Conservation (phyloP, 768 basidiomycete genomes). For the Fomitopsis pulvina region DNA sequence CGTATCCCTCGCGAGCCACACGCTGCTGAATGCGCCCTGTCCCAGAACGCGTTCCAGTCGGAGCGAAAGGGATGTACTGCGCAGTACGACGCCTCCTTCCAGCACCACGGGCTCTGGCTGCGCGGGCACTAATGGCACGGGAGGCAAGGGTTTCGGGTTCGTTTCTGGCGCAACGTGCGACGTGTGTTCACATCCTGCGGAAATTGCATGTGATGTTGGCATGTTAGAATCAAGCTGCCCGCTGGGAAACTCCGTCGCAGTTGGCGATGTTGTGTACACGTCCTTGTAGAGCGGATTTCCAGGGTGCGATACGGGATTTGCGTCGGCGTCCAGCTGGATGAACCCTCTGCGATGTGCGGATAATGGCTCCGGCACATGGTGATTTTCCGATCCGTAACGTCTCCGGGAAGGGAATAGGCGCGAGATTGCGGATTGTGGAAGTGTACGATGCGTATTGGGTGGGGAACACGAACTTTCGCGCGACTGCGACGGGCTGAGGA, state of each 20-base stretch:
- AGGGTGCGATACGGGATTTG: constrained; percentile 3
- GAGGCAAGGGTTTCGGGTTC: constrained; percentile 2
- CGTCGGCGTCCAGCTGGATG: constrained; percentile 9
- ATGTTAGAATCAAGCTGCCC: constrained; percentile 5
- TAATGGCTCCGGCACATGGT: constrained; percentile 10
- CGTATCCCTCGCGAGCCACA: constrained; percentile 56
- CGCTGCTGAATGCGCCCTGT: constrained; percentile 67
- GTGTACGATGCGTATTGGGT: constrained; percentile 17
- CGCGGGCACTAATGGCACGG: constrained; percentile 1
- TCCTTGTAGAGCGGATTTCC: constrained; percentile 2
- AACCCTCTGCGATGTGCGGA: constrained; percentile 8
- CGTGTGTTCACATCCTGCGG: neutral
- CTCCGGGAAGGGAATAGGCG: constrained; percentile 34
- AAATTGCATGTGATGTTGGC: constrained; percentile 8
- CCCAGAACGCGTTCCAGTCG: constrained; percentile 52
- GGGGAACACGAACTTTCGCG: constrained; percentile 18
- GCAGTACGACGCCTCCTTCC: constrained; percentile 7
- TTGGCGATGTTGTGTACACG: neutral
- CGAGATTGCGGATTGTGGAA: constrained; percentile 24
- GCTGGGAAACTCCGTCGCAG: constrained; percentile 4
- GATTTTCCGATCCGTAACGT: constrained; percentile 25
- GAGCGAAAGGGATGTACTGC: constrained; percentile 25
- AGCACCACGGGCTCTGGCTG: neutral
- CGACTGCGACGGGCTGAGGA: constrained; percentile 16
- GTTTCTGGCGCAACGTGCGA: constrained; percentile 8